Conservation (phyloP, 2,329 filamentous ascomycete species). For the Fonsecaea monophora region DNA sequence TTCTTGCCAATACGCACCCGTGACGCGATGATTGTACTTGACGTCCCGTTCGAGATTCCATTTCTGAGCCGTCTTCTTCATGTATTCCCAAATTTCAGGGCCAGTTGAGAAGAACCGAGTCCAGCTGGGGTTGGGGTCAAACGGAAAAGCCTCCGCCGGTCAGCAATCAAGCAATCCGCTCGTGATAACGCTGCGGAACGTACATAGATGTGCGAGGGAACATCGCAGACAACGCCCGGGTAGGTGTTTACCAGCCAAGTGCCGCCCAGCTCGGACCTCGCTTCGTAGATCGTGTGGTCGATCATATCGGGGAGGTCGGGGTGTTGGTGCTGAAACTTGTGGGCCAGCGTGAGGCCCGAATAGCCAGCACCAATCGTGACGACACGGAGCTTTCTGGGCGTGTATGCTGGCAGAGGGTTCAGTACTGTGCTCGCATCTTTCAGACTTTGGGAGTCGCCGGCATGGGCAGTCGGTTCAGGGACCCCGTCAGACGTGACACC, state of each 20-base stretch:
- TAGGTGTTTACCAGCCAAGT: slow-evolving; percentile 53
- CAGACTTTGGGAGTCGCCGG: slow-evolving; percentile 17
- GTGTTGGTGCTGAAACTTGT: slow-evolving; percentile 50
- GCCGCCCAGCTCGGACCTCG: slow-evolving; percentile 49
- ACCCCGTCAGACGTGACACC: slow-evolving; percentile 14
- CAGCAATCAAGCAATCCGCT: slow-evolving; percentile 44
- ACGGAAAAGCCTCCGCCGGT: slow-evolving; percentile 40
- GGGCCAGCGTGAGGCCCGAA: slow-evolving; percentile 49
- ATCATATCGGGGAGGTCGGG: slow-evolving; percentile 44
- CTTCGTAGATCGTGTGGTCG: slow-evolving; percentile 53
- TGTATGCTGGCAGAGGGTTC: slow-evolving; percentile 22
- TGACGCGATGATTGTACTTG: slow-evolving; percentile 34
- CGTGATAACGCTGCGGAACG: slow-evolving; percentile 42
- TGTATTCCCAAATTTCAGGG: slow-evolving; percentile 52
- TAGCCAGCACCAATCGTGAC: slow-evolving; percentile 42
- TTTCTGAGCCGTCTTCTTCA: slow-evolving; percentile 49
- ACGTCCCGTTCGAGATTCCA: slow-evolving; percentile 50
- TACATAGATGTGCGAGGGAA: slow-evolving; percentile 72
- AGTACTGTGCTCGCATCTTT: slow-evolving; percentile 22
- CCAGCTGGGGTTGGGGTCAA: slow-evolving; percentile 54
- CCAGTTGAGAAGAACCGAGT: slow-evolving; percentile 50
- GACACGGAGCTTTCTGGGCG: slow-evolving; percentile 30
- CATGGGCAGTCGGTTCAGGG: slow-evolving; percentile 24
- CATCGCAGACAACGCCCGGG: slow-evolving; percentile 62
- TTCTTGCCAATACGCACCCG: background rate